Conservation (phyloP, 2,329 filamentous ascomycete species). For the Aspergillus sclerotialis region DNA sequence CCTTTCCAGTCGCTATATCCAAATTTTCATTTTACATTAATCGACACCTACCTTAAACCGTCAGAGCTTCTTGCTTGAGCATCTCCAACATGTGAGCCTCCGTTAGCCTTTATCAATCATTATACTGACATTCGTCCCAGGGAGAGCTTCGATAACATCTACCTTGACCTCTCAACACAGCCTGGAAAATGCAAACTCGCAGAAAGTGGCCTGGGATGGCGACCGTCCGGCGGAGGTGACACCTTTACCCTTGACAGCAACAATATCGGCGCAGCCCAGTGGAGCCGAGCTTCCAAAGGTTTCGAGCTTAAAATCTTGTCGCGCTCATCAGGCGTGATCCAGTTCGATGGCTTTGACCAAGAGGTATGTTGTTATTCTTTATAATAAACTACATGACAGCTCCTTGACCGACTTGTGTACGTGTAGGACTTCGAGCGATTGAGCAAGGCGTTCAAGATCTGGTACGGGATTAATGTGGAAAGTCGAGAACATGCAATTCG, state of each 20-base stretch:
- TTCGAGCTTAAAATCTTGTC: slow-evolving; percentile 90
- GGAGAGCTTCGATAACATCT: slow-evolving; percentile 97
- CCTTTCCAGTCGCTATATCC: background rate
- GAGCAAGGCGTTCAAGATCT: slow-evolving; percentile 90
- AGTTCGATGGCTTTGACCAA: slow-evolving; percentile 90
- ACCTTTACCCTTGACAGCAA: slow-evolving; percentile 87
- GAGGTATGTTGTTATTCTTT: slow-evolving; percentile 62
- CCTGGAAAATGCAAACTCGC: slow-evolving; percentile 90
- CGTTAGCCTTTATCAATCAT: slow-evolving; percentile 1
- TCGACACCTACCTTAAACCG: slow-evolving; percentile 1
- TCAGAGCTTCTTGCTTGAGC: slow-evolving; percentile 5
- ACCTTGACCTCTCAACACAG: slow-evolving; percentile 89
- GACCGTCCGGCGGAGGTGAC: slow-evolving; percentile 76
- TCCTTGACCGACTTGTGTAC: slow-evolving; percentile 12
- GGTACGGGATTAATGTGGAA: slow-evolving; percentile 92
- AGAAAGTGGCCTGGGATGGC: slow-evolving; percentile 93
- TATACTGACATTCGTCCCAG: slow-evolving; percentile 28
- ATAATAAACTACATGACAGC: too few relatives aligned
- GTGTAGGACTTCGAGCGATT: slow-evolving; percentile 80
- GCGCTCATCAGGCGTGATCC: slow-evolving; percentile 75
- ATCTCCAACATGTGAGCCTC: slow-evolving; percentile 29
- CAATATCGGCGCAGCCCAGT: slow-evolving; percentile 82
- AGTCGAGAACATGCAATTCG: slow-evolving; percentile 88
- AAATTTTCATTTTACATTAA: slow-evolving; percentile 1
- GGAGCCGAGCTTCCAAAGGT: slow-evolving; percentile 87